These are phyloP conservation scores for Spiromastix sp. DNA, from an alignment of 2,329 filamentous ascomycete genomes.

Conservation along the genomic window DNA sequence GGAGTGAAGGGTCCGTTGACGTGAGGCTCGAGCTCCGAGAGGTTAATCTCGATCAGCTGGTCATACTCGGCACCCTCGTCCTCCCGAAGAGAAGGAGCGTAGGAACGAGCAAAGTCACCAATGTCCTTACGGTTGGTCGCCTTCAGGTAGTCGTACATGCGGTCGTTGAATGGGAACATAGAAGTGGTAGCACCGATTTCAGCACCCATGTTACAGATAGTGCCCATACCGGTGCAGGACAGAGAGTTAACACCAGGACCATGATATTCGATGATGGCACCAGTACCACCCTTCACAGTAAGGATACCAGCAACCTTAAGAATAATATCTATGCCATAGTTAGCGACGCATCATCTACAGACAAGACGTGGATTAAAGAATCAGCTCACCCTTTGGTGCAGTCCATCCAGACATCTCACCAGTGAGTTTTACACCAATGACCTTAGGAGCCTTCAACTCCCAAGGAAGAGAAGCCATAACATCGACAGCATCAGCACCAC, in stretches of 20 bases:
- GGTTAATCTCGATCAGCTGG: conserved; percentile 90
- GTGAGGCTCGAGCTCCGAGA: conserved; percentile 88
- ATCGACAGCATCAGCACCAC: conserved; percentile 96
- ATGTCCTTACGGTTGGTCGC: conserved; percentile 87
- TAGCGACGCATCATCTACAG: too few relatives aligned
- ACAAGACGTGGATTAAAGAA: conserved; percentile 6
- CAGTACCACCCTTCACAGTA: conserved; percentile 96
- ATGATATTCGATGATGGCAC: conserved; percentile 54
- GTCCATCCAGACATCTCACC: conserved; percentile 86
- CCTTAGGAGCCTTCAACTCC: conserved; percentile 96
- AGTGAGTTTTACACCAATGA: conserved; percentile 93
- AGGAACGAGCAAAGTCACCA: conserved; percentile 76
- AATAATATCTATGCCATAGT: conserved; percentile 62
- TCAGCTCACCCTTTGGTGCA: conserved; percentile 67
- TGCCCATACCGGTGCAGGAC: conserved; percentile 78
- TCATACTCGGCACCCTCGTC: conserved; percentile 93
- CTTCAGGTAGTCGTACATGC: conserved; percentile 90
- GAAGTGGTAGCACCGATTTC: conserved; percentile 71
- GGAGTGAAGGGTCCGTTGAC: conserved; percentile 99
- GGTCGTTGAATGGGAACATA: conserved; percentile 94
- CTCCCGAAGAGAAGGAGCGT: conserved; percentile 74
- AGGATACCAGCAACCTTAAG: conserved; percentile 94
- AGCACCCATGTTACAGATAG: conserved; percentile 61
- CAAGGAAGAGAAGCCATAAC: conserved; percentile 96
- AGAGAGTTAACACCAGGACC: conserved; percentile 64